Percentiles rank a stretch among this genome's conserved stretches.
These are phyloP conservation scores for Tuber melanosporum DNA, from an alignment of 495 filamentous ascomycete genomes.

Conservation along the genomic window DNA sequence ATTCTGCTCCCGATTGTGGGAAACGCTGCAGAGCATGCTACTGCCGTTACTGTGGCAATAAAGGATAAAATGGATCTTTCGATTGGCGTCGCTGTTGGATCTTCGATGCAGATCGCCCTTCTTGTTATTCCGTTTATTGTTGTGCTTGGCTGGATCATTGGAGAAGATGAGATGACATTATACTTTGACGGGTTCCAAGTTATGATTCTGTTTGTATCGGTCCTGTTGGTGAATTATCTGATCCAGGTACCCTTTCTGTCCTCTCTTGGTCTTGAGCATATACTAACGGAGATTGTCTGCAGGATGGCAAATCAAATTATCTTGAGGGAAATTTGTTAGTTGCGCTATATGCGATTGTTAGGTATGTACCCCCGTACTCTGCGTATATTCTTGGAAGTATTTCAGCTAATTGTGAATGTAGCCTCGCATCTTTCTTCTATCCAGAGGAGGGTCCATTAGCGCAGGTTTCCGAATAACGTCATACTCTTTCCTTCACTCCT, in stretches of 20 bases:
- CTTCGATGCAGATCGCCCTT: conserved; percentile 79
- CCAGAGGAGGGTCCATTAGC: conserved; percentile 29
- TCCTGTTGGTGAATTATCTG: conserved; percentile 76
- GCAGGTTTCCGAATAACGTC: neutral
- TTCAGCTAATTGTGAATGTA: conserved; percentile 1
- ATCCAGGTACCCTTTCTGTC: conserved; percentile 49
- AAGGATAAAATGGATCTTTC: conserved; percentile 91
- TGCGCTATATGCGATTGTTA: conserved; percentile 69
- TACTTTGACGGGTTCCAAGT: conserved; percentile 79
- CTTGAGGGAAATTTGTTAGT: conserved; percentile 70
- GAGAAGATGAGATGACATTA: conserved; percentile 61
- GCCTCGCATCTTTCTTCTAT: conserved; percentile 35
- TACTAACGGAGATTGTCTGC: conserved; percentile 9
- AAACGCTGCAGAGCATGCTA: conserved; percentile 82
- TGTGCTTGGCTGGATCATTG: conserved; percentile 75
- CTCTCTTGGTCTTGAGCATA: neutral
- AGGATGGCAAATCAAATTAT: conserved; percentile 56
- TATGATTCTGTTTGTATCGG: conserved; percentile 67
- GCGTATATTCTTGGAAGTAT: neutral
- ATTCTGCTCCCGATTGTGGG: conserved; percentile 86
- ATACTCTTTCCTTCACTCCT: neutral
- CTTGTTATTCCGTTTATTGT: conserved; percentile 71
- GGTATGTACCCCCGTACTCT: conserved; percentile 39
- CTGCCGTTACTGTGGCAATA: conserved; percentile 74
- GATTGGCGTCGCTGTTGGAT: conserved; percentile 77